Evolutionary conservation across 1,139 yeast genomes (phyloP), one percentile per base, ranked within the genome.

Genomic region (Eremothecium sinecaudum): DNA sequence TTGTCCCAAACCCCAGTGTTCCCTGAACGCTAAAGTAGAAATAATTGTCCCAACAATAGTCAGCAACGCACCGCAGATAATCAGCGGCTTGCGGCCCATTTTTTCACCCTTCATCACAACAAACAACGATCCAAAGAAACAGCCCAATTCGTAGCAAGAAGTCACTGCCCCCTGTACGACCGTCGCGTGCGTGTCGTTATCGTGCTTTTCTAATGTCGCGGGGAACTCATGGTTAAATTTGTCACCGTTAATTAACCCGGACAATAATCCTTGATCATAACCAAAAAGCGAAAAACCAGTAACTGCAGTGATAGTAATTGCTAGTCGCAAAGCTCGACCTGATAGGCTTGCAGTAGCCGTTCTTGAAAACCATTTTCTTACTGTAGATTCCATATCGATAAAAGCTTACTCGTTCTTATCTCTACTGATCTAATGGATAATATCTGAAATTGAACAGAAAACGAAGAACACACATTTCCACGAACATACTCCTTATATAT

Each of bases 251-350:
- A 79, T 75, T 36, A 77, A 61, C 50, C 83, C 81, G 5, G 80
- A 71, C 82, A 79, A 75, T 37, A 80, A 68, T 51, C 92, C 92
- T 58, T 80, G 90, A 55, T 80, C 87, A 50, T 79, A 79, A 39
- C 93, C 92, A 50, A 80, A 80, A 31, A 73, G 62, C 17, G 80
- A 69, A 55, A 80, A 80, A 9, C 83, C 86, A 28, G 71, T 66
- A 31, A 74, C 75, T 31, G 86, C 75, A 25, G 72, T 62, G 16
- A 66, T 41, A 0, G 86, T 75, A 40, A 79, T 64, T 13, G 69
- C 63, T 7, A 50, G 44, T 40, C 69, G 59, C 28, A 69, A 58
- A 15, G 42, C 45, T 33, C 50, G 50, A 29, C 83, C 83, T 24
- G 40, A 32, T 8, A 47, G 33, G 13, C 50, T 48, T 23, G 34